Evolutionary conservation across 768 basidiomycete genomes (phyloP), one percentile per base, ranked within the genome.

Genomic region (Naematelia encephala): DNA sequence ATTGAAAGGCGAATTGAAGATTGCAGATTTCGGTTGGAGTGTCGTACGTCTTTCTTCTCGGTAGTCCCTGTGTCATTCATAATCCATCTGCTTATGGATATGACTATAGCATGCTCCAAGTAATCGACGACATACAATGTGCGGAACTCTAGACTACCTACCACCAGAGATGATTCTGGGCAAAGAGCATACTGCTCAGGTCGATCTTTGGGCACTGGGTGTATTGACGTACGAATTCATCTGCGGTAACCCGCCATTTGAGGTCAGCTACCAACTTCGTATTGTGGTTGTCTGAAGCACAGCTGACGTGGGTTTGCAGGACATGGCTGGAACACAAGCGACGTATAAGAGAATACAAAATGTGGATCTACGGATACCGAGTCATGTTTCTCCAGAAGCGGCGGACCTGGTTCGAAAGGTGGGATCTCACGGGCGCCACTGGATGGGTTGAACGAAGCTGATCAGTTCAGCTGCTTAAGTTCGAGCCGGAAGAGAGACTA

Each of bases 81-180:
- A 42, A 8, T 19, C 10, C 1, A 14, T 22, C 12, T 28, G 21
- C 26, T 60, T 12, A 39, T 34, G 23, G 21, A 39, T 1, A n/a
- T 34, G 1, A n/a, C 28, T 26, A 19, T 42, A 73, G 5, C 94
- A 98, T 75, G 94, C 93, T 0, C 94, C 94, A 0, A 85, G 90
- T 1, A 90, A 91, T 73, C 80, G 79, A 46, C 80, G 94, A 45
- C 87, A 83, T 79, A 97, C 96, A 0, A 82, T 98, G 11, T 98
- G 94, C 68, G 94, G 94, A 12, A 98, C 94, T 0, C 79, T 97
- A 46, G 96, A 98, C 75, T 98, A 98, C 74, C 82, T 99, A 11
- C 93, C 96, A 0, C 94, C 96, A 12, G 94, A 98, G 81, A 99
- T 98, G 96, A 89, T 99, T 13, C 91, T 96, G 68, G 86, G 87